Base-by-base conservation (phyloP, 2,329 filamentous ascomycete species). In the Trichoderma koningiopsis region DNA sequence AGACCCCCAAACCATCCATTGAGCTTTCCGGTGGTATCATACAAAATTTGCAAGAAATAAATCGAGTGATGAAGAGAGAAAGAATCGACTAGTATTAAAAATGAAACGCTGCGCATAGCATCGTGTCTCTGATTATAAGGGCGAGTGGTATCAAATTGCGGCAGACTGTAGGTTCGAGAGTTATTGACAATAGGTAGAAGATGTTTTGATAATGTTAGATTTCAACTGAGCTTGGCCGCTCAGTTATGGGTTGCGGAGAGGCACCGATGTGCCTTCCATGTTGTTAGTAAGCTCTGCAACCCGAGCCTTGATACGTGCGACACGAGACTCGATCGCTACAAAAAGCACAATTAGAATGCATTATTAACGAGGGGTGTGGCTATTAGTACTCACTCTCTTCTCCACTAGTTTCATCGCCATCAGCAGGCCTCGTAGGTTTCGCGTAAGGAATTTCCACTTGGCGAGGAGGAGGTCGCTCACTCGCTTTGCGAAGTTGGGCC, bases 271-370 rank as follows among this genome's bases (percentile, higher is more conserved):
- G 55, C 81, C 84, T 76, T 95, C 92, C 87, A 92, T 92, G 79
- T 92, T 92, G 75, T 91, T 91, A 2, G 96, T 99, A 75, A 99
- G 83, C 79, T 97, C 94, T 64, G 96, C 96, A 70, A 99, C 96
- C 71, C 96, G 91, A 70, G 96, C 96, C 83, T 97, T 98, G 86
- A 99, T 99, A 72, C 96, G 92, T 60, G 96, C 96, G 70, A 98
- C 96, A 73, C 96, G 92, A 60, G 94, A 94, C 81, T 99, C 96
- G 76, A 98, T 98, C 43, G 94, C 93, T 96, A 74, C n/a, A 66
- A 24, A 11, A 29, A 14, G 3, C 33, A 55, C 61, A 1, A 71
- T 80, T 57, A 80, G 77, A 16, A 59, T 14, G 13, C 19, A 22
- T n/a, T 16, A 6, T 19, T 3, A 5, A 52, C 0, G 35, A n/a